Base-by-base conservation (phyloP, 108 stramenopile genomes). In the Chaetoceros muelleri region DNA sequence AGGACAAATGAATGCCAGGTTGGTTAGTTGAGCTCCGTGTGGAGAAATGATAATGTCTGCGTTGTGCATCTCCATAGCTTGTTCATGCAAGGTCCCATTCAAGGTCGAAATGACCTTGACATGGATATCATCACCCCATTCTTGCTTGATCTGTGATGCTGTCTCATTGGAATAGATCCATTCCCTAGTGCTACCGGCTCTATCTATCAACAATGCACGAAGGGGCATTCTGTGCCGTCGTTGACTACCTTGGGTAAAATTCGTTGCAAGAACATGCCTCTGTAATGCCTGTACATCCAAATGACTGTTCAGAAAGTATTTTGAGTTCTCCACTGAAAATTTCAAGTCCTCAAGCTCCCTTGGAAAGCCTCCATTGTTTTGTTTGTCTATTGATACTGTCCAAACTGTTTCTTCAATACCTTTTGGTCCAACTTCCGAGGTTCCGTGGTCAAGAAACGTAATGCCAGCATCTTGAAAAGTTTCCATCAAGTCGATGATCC, bases 31-130 rank as follows among this genome's bases (percentile, higher is more conserved):
- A 1, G 65, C 60, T 46, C 70, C 70, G 51, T 71, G 70, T 1
- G 70, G 60, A n/a, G 57, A 24, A 28, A 71, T 52, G 3, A 71
- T 49, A 20, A 71, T 66, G 49, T 71, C 70, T 7, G 54, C 45
- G 20, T 20, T 57, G 23, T 46, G 34, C 34, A 57, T 46, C 18
- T 25, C 19, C n/a, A 20, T 55, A 19, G 56, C 47, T 46, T 62
- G 61, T 25, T 49, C 31, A 13, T 22, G 49, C 20, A 69, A 57
- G 24, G 46, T 18, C 7, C 34, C 34, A 40, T 5, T 10, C 8
- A 13, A 13, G 13, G 5, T 40, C 8, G 34, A 40, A 40, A 40
- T 13, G 13, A 40, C 13, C 5, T 40, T 13, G 8, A 40, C 34
- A 40, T 10, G 8, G 8, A 40, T 13, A 10, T 40, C 34, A 40